These are phyloP conservation scores for Mycena alexandri DNA, from an alignment of 768 basidiomycete genomes.

Conservation along the genomic window DNA sequence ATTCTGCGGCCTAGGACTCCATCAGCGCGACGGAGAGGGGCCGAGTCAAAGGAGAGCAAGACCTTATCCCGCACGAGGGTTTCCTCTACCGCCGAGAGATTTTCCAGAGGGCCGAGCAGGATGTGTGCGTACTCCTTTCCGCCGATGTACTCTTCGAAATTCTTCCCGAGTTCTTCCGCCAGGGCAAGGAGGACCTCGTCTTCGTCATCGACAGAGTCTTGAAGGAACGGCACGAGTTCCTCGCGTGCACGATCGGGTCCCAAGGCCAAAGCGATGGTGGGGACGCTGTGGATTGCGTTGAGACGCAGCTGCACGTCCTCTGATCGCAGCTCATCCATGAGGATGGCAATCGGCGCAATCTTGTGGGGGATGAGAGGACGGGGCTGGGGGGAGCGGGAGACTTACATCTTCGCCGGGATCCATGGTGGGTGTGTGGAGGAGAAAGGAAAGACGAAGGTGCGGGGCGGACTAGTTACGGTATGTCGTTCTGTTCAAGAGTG, in stretches of 20 bases:
- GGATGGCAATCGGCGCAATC: slow-evolving; percentile 95
- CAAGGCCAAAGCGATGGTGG: slow-evolving; percentile 96
- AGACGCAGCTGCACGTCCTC: slow-evolving; percentile 97
- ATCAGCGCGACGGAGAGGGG: slow-evolving; percentile 30
- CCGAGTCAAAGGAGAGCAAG: slow-evolving; percentile 35
- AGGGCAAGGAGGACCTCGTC: slow-evolving; percentile 97
- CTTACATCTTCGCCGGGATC: slow-evolving; percentile 82
- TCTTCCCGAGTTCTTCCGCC: slow-evolving; percentile 93
- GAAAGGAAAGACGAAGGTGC: slow-evolving; percentile 3
- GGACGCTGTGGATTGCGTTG: slow-evolving; percentile 96
- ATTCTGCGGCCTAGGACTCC: slow-evolving; percentile 85
- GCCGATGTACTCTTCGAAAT: slow-evolving; percentile 95
- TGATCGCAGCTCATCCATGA: slow-evolving; percentile 97
- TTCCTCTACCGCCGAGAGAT: slow-evolving; percentile 96
- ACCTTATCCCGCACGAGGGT: slow-evolving; percentile 98
- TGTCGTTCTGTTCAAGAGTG: slow-evolving; percentile 55
- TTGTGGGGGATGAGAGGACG: slow-evolving; percentile 45
- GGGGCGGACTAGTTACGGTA: slow-evolving; percentile 16
- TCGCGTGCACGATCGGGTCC: slow-evolving; percentile 95
- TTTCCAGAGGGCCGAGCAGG: slow-evolving; percentile 92
- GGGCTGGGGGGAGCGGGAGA: slow-evolving; percentile 31
- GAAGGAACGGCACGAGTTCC: slow-evolving; percentile 96
- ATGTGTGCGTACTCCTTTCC: slow-evolving; percentile 89
- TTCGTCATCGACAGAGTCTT: slow-evolving; percentile 99
- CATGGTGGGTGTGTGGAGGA: slow-evolving; percentile 57